Percentiles rank a stretch among this genome's conserved stretches.
Conservation (phyloP, 2,329 filamentous ascomycete genomes). For the Pyricularia pennisetigena region DNA sequence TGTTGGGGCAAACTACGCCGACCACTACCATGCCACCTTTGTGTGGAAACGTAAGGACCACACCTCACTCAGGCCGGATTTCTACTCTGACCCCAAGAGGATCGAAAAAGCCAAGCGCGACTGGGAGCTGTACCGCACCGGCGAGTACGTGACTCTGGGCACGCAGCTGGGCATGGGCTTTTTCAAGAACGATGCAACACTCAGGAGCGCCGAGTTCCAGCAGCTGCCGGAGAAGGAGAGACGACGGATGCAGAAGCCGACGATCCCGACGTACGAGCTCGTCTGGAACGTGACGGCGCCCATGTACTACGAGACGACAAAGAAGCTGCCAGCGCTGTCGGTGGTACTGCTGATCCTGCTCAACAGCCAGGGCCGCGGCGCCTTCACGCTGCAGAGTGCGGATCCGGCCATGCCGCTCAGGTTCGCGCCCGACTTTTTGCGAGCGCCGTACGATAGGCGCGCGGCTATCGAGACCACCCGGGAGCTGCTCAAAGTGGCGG, state of each 20-base stretch:
- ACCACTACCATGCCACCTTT: constrained; percentile 37
- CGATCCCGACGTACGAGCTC: constrained; percentile 38
- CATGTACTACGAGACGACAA: constrained; percentile 15
- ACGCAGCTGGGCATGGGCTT: constrained; percentile 16
- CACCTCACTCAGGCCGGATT: constrained; percentile 23
- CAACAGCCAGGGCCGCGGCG: constrained; percentile 33
- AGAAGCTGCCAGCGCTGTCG: constrained; percentile 15
- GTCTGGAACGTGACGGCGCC: constrained; percentile 19
- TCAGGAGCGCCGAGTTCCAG: constrained; percentile 27
- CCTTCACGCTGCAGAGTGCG: constrained; percentile 31
- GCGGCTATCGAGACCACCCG: constrained; percentile 28
- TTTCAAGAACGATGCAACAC: constrained; percentile 19
- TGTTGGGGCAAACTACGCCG: constrained; percentile 51
- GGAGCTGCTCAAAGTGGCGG: constrained; percentile 21
- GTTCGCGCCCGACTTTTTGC: constrained; percentile 32
- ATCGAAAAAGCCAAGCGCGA: constrained; percentile 23
- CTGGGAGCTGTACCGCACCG: constrained; percentile 22
- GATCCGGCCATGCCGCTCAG: constrained; percentile 29
- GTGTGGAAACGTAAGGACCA: constrained; percentile 23
- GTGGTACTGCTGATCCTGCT: constrained; percentile 26
- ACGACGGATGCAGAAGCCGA: constrained; percentile 27
- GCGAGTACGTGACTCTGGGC: constrained; percentile 10
- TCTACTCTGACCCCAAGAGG: constrained; percentile 20
- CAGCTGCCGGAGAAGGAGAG: constrained; percentile 25
- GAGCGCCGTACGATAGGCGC: constrained; percentile 33